Evolutionary conservation across 441 rosid genomes (phyloP), one percentile per base, ranked within the genome.

Genomic region (California macrophylla): DNA sequence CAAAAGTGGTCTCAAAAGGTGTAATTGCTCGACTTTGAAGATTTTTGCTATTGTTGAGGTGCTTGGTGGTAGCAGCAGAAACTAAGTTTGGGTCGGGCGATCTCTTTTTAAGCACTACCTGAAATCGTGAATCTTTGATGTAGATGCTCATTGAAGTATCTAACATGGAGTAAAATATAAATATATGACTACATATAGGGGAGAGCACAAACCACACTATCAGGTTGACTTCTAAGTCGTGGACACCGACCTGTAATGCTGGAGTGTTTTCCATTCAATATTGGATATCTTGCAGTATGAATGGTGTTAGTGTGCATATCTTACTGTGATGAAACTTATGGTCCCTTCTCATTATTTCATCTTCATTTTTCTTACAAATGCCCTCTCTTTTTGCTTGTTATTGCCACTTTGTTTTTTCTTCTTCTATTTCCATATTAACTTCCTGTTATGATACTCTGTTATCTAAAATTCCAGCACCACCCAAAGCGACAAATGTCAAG

Each of bases 401-500:
- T 45, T 69, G 56, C 52, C 32, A 29, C 52, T 60, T 36, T 67
- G 29, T 26, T 9, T 25, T 26, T 18, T 47, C 26, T 66, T 21
- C 16, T 61, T 15, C n/a, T 66, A 26, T 38, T 20, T 56, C 62
- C 66, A 24, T 70, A 29, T 72, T 21, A 61, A 58, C 76, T 68
- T 67, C 72, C 76, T 74, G 52, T 67, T 18, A 3, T 64, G 61
- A n/a, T 79, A 74, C 74, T 29, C 70, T 1, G 63, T 60, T 72
- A 69, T 66, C 24, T 16, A 21, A 63, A 77, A 74, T 76, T 76
- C 40, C 90, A 95, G 99, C 99, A 25, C 99, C 99, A 52, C 99
- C 99, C 10, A 90, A 90, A 86, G 98, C 90, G 23, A 74, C 82
- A 50, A 87, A 89, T 80, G 88, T 90, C 63, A 90, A 87, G 88